Base-by-base conservation (phyloP, 2,329 filamentous ascomycete genomes). In the Penicillium palitans region DNA sequence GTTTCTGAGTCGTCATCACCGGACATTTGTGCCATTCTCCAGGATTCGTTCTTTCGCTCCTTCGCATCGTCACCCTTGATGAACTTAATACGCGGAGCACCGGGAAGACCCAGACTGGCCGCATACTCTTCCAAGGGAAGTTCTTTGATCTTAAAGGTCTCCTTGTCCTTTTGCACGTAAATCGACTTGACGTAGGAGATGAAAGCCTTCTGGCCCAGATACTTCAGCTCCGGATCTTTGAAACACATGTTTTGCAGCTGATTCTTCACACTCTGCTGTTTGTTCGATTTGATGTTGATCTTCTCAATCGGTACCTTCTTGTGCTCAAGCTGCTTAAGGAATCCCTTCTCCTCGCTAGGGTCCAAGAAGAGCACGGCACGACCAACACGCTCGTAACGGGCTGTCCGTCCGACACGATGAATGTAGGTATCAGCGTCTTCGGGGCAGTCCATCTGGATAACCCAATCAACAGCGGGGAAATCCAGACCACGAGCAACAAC, bases 341-440 rank as follows among this genome's bases (percentile, higher is more conserved):
- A 96, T n/a, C 90, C 93, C 57, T 87, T 83, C 73, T 97, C 93
- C 75, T 99, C 96, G 66, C 87, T 95, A 0, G 95, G 93, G 55
- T 96, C 91, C 0, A 99, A 79, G 74, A 99, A 97, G 0, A 99
- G 76, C 0, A 98, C 91, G 1, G 95, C 93, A 40, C 89, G 87
- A 8, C 95, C 95, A 53, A 91, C 86, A 63, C 90, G 89, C 69
- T 97, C 89, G 74, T 96, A 98, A 24, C 93, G 86, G n/a, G 95
- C 95, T 19, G 95, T 98, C 31, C 95, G 86, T 2, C 95, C 95
- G 5, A 97, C 93, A 59, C 95, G 87, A 76, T 99, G 95, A 66
- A 99, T 98, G 70, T 99, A 99, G 0, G 95, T 99, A 70, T 98
- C 95, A 4, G 90, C 90, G 73, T 99, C 93, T 74, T 99, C 95